Evolutionary conservation across 805 yeast genomes (phyloP).

Genomic region (Saccharomycopsis guyanensis): DNA sequence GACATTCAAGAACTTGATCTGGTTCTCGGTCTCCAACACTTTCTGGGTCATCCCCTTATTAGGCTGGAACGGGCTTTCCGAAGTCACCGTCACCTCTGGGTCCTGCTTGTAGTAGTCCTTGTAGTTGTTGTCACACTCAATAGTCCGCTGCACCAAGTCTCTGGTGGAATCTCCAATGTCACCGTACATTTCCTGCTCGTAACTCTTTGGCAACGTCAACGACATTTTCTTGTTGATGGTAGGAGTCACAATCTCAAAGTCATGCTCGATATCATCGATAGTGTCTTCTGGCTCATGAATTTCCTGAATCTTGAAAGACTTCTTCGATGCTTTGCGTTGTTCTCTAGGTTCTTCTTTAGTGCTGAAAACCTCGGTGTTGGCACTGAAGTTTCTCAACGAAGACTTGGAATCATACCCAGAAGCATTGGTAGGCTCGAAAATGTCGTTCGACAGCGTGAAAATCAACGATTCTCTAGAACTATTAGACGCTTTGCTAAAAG

Average conservation of each 20-base stretch:
- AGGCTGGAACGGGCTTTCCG: constrained; percentile 13
- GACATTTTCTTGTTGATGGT: background rate
- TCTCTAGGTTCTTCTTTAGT: background rate
- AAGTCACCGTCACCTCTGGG: constrained; percentile 17
- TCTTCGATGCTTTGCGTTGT: background rate
- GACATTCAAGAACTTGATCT: constrained; percentile 5
- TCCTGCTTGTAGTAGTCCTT: constrained; percentile 12
- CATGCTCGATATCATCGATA: constrained; percentile 18
- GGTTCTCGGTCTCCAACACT: constrained; percentile 10
- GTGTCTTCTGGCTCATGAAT: constrained; percentile 9
- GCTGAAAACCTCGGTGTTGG: constrained; percentile 2
- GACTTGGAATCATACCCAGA: constrained; percentile 1
- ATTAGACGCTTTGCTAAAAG: background rate
- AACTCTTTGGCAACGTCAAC: background rate
- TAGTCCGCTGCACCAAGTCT: constrained; percentile 13
- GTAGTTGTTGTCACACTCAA: constrained; percentile 13
- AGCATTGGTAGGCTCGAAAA: constrained; percentile 12
- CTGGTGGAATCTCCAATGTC: constrained; percentile 17
- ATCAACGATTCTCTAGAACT: constrained; percentile 13
- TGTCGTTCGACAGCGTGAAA: constrained; percentile 15
- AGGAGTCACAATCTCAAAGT: constrained; percentile 16
- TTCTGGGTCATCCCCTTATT: constrained; percentile 6
- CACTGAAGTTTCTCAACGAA: constrained; percentile 12
- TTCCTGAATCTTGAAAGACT: background rate
- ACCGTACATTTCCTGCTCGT: background rate